These are phyloP conservation scores for Themeda triandra DNA, from an alignment of 176 grass and related monocot species.

Conservation along the genomic window DNA sequence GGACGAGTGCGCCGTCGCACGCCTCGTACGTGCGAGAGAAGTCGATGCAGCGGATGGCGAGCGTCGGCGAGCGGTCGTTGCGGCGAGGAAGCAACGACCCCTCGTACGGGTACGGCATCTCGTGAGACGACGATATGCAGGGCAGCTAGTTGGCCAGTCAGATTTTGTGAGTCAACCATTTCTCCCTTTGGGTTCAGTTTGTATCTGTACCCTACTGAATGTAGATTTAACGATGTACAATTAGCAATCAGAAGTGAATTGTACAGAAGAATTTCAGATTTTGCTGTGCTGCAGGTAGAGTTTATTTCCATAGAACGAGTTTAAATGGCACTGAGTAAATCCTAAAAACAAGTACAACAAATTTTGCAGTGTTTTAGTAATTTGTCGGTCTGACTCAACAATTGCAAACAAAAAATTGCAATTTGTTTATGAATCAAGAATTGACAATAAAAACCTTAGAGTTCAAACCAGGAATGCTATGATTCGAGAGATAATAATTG, in stretches of 20 bases:
- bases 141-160: slow-evolving; percentile 4
- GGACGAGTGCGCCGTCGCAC: background rate
- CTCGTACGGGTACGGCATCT: slow-evolving; percentile 58
- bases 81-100: slow-evolving; percentile 27
- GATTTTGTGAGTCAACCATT: slow-evolving; percentile 19
- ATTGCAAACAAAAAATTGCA: background rate
- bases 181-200: background rate
- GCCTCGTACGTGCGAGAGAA: slow-evolving; percentile 35
- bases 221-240: slow-evolving; percentile 2
- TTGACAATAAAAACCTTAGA: no score
- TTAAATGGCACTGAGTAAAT: background rate
- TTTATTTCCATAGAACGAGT: background rate
- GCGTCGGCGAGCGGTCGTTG: slow-evolving; percentile 36
- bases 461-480: no score
- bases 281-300: background rate
- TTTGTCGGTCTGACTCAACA: no score
- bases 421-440: background rate
- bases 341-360: no score
- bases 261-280: background rate
- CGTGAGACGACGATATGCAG: slow-evolving; percentile 10
- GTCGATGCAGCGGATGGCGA: slow-evolving; percentile 38
- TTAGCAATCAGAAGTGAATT: background rate
- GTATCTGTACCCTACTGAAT: background rate
- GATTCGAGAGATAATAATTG: no score
- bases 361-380: no score